phyloP scores from a whole-genome alignment of 257 asterid genomes.

The Petrea volubilis region DNA sequence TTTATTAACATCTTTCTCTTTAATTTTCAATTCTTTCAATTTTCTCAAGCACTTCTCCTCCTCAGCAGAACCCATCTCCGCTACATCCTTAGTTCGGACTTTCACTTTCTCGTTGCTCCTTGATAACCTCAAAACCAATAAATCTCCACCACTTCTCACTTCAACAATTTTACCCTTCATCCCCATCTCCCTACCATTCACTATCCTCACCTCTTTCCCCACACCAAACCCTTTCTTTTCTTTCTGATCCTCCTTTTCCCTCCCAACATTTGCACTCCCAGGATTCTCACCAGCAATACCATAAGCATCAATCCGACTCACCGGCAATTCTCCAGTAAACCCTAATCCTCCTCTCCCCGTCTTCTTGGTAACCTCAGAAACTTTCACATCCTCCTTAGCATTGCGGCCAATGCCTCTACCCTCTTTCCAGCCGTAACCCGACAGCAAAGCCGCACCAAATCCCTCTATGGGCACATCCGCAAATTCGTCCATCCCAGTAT shows the following conservation, averaged over 20 bases:
- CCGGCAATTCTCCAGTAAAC: slow-evolving; percentile 38
- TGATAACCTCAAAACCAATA: slow-evolving; percentile 49
- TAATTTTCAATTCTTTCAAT: slow-evolving; percentile 44
- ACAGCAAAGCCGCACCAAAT: slow-evolving; percentile 62
- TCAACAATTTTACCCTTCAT: slow-evolving; percentile 58
- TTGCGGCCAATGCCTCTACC: slow-evolving; percentile 80
- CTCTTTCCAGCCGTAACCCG: slow-evolving; percentile 86
- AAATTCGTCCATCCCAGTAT: slow-evolving; percentile 50
- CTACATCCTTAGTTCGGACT: slow-evolving; percentile 51
- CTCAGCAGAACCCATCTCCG: slow-evolving; percentile 65
- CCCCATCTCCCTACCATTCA: slow-evolving; percentile 69
- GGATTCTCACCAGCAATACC: slow-evolving; percentile 26
- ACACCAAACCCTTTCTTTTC: slow-evolving; percentile 35
- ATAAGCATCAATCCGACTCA: slow-evolving; percentile 12
- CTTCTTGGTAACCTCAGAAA: slow-evolving; percentile 49
- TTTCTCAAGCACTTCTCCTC: slow-evolving; percentile 69
- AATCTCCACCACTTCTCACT: slow-evolving; percentile 51
- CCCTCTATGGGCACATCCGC: slow-evolving; percentile 78
- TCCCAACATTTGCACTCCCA: slow-evolving; percentile 15
- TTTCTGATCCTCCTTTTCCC: slow-evolving; percentile 24
- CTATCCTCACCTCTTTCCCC: slow-evolving; percentile 68
- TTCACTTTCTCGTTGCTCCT: slow-evolving; percentile 50
- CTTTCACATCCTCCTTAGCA: slow-evolving; percentile 64
- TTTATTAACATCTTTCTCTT: slow-evolving; percentile 22
- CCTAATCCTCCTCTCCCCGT: slow-evolving; percentile 85